A percentile compares a stretch with the other conserved stretches of the same genome.
Conservation (phyloP, 2,329 filamentous ascomycete species). For the Botrytis cinerea region DNA sequence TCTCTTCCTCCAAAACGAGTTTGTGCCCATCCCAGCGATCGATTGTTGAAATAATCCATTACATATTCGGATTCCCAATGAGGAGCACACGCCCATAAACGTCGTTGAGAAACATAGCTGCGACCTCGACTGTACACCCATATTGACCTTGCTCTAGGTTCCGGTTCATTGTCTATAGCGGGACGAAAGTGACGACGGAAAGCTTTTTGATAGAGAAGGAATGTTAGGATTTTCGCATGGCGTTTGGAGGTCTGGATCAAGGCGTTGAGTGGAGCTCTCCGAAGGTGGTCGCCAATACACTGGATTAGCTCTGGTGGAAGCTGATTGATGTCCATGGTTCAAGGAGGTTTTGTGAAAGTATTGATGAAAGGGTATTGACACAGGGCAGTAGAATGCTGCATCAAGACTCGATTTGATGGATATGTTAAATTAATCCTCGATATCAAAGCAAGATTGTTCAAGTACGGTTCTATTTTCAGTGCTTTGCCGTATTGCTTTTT, state of each 20-base stretch:
- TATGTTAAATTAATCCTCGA: neutral
- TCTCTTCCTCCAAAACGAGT: conserved; percentile 22
- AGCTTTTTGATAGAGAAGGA: conserved; percentile 20
- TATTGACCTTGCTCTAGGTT: conserved; percentile 18
- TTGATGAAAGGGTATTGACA: conserved; percentile 5
- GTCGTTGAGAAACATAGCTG: conserved; percentile 22
- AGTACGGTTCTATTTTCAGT: neutral
- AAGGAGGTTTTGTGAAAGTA: neutral
- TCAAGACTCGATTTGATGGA: conserved; percentile 15
- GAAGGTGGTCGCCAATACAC: conserved; percentile 16
- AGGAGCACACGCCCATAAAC: conserved; percentile 13
- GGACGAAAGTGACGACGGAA: conserved; percentile 22
- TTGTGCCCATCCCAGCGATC: conserved; percentile 19
- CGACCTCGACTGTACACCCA: conserved; percentile 24
- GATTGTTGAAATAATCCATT: conserved; percentile 10
- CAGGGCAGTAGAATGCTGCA: neutral
- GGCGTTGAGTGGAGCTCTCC: conserved; percentile 19
- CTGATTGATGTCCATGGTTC: conserved; percentile 16
- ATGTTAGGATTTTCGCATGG: conserved; percentile 10
- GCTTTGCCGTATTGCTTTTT: neutral
- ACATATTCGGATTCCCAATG: conserved; percentile 19
- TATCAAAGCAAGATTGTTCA: neutral
- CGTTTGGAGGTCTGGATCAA: conserved; percentile 19
- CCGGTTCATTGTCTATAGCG: conserved; percentile 11
- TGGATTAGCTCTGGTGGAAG: conserved; percentile 22